Base-by-base conservation (phyloP, 2,329 filamentous ascomycete genomes). In the Colletotrichum chlorophyti region DNA sequence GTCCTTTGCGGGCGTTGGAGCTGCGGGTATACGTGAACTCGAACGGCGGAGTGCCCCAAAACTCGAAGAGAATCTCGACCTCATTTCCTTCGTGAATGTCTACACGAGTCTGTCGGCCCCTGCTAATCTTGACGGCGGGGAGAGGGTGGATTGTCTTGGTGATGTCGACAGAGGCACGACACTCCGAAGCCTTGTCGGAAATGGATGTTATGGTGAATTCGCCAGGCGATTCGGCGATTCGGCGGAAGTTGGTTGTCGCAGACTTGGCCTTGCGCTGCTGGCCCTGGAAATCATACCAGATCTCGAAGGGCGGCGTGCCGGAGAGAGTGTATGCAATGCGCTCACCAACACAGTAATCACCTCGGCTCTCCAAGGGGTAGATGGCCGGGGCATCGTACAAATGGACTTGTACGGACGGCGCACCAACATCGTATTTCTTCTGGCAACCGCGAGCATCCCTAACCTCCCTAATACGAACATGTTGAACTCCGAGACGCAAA, bases 21-120 rank as follows among this genome's bases (percentile, higher is more conserved):
- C 90, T 95, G 61, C 95, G 84, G 17, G 93, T 98, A 73, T 96
- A 98, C 55, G 94, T 97, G 71, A 98, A 99, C 75, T 98, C 95
- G 69, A 99, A 99, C 1, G 95, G 95, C 61, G 95, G 93, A 6
- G 91, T 93, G 54, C 96, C 95, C 79, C 91, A 93, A 76, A 99
- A 99, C 68, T 97, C 91, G 67, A 99, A 98, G 7, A 92, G 78
- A 49, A 99, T 93, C 70, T 97, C 91, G 1, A 95, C 93, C 71
- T 96, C 91, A 61, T 93, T 93, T 65, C 95, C 95, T 78, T 99
- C 94, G 72, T 98, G 96, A 62, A 99, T 99, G 70, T 98, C 95
- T 31, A 96, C 88, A 64, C 90, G 87, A 6, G 88, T 85, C 58
- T 91, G 88, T 61, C 85, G 85, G 26, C 96, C 96, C 68, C 91